These are phyloP conservation scores for Tardiomyces blankii DNA, from an alignment of 1,139 yeast species.

Conservation along the genomic window DNA sequence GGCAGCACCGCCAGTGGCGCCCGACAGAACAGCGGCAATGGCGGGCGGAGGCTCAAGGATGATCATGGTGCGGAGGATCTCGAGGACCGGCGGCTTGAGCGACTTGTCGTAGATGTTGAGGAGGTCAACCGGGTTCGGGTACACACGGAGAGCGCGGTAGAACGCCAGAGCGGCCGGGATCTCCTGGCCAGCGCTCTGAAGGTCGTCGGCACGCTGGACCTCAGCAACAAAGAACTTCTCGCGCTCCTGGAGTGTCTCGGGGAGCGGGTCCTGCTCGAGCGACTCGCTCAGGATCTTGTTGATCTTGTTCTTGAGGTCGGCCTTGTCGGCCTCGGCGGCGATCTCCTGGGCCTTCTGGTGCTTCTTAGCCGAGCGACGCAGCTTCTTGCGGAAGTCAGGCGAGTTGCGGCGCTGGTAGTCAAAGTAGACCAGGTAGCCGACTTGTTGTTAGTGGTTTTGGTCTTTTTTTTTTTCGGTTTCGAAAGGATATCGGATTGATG, in stretches of 20 bases:
- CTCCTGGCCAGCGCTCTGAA: conserved; percentile 17
- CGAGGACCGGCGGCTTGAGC: conserved; percentile 72
- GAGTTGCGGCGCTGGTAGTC: conserved; percentile 86
- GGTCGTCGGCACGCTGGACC: conserved; percentile 67
- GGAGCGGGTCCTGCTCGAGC: conserved; percentile 61
- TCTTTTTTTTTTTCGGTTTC: conserved; percentile 1
- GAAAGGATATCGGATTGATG: background rate
- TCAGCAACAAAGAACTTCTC: conserved; percentile 72
- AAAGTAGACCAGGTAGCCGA: conserved; percentile 64
- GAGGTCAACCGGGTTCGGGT: conserved; percentile 90
- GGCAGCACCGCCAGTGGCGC: conserved; percentile 20
- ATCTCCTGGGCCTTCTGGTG: conserved; percentile 45
- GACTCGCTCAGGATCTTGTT: conserved; percentile 53
- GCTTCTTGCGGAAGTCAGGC: conserved; percentile 65
- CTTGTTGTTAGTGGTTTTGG: no score
- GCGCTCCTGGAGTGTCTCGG: conserved; percentile 58
- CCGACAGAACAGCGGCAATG: conserved; percentile 57
- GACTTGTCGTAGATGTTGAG: conserved; percentile 83
- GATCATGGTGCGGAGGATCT: conserved; percentile 75
- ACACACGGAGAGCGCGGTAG: conserved; percentile 89
- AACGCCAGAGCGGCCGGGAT: conserved; percentile 78
- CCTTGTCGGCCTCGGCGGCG: conserved; percentile 49
- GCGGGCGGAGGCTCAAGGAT: conserved; percentile 83
- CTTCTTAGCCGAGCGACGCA: conserved; percentile 50
- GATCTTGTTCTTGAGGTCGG: conserved; percentile 45